Percentiles rank a stretch among this genome's conserved stretches.
Conservation (phyloP, 495 filamentous ascomycete species). For the Hyaloscypha variabilis region DNA sequence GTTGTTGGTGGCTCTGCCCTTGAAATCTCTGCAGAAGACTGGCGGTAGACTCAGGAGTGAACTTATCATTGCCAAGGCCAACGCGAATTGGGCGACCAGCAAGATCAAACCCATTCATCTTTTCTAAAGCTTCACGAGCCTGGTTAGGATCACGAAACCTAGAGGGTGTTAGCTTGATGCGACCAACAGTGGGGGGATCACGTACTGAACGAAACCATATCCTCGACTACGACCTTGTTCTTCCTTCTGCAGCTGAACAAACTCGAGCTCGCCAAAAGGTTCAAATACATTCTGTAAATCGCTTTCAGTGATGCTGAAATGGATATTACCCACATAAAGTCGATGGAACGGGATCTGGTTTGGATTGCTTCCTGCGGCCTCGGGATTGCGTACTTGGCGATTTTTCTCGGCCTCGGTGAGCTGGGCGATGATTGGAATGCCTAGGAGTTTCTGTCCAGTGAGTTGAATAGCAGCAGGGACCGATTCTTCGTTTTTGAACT, state of each 20-base stretch:
- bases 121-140: constrained; percentile 91
- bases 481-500: constrained; percentile 96
- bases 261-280: constrained; percentile 97
- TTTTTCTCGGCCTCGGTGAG: constrained; percentile 99
- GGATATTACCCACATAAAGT: constrained; percentile 98
- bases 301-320: constrained; percentile 98
- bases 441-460: constrained; percentile 97
- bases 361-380: constrained; percentile 61
- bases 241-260: constrained; percentile 95
- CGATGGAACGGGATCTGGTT: constrained; percentile 94
- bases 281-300: constrained; percentile 97
- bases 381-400: constrained; percentile 87
- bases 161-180: constrained; percentile 12
- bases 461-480: constrained; percentile 94
- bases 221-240: constrained; percentile 88
- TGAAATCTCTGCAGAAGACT: constrained; percentile 88
- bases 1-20: constrained; percentile 72
- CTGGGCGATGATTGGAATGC: constrained; percentile 98
- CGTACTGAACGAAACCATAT: constrained; percentile 99
- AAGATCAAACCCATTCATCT: constrained; percentile 99
- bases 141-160: constrained; percentile 93
- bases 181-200: constrained; percentile 29
- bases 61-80: constrained; percentile 99
- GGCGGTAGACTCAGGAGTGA: constrained; percentile 94
- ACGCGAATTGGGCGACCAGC: constrained; percentile 97